phyloP scores from a whole-genome alignment of 1,284 basidiomycete species.

The Marasmius tenuissimus region DNA sequence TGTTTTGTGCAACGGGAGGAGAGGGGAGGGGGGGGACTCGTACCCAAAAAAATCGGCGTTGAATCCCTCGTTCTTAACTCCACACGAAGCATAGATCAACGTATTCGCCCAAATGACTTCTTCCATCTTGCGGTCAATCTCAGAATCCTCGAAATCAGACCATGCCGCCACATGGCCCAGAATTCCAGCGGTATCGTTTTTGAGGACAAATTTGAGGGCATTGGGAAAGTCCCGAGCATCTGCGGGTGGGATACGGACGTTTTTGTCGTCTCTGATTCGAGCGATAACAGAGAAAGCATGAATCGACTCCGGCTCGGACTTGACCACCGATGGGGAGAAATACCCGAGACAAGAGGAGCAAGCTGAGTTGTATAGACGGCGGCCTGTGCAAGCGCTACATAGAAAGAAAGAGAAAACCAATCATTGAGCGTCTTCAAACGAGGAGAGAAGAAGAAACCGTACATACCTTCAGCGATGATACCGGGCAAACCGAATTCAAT shows the following conservation, averaged over 20 bases:
- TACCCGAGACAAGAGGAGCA: slow-evolving; percentile 22
- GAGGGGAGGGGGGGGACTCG: slow-evolving; percentile 6
- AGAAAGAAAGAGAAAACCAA: background rate
- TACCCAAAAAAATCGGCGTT: slow-evolving; percentile 8
- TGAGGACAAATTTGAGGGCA: background rate
- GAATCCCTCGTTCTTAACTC: background rate
- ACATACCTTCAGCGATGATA: slow-evolving; percentile 59
- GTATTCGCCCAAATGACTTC: slow-evolving; percentile 3
- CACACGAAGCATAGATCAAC: background rate
- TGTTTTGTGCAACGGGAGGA: background rate
- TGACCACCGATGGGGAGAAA: slow-evolving; percentile 7
- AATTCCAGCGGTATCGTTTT: slow-evolving; percentile 38
- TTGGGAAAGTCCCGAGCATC: slow-evolving; percentile 10
- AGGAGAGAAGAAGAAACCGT: background rate
- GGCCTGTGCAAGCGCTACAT: slow-evolving; percentile 41
- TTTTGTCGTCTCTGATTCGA: slow-evolving; percentile 40
- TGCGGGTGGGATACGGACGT: slow-evolving; percentile 23
- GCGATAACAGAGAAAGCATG: slow-evolving; percentile 46
- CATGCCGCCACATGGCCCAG: slow-evolving; percentile 47
- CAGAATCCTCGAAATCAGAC: slow-evolving; percentile 23
- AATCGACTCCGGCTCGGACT: background rate
- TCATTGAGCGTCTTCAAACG: background rate
- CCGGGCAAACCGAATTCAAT: slow-evolving; percentile 63
- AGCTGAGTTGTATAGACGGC: slow-evolving; percentile 34
- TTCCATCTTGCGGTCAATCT: slow-evolving; percentile 6